Evolutionary conservation across 805 yeast species (phyloP).

Genomic region (Osmozyma mogii): DNA sequence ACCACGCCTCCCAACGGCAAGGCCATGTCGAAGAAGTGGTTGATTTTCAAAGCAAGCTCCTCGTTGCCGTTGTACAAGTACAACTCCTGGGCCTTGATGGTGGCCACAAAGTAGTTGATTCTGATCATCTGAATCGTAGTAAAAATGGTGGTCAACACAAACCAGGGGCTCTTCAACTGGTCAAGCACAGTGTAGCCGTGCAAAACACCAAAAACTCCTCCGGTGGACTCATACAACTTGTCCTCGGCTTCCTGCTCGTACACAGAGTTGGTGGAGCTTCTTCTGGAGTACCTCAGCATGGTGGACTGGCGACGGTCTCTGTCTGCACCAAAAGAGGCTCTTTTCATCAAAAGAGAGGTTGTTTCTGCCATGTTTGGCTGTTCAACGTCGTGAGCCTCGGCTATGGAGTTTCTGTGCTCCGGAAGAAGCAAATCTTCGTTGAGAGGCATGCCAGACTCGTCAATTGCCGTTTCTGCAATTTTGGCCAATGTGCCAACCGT

Average conservation of each 20-base stretch:
- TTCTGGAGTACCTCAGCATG: slow-evolving; percentile 26
- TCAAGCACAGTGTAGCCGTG: slow-evolving; percentile 50
- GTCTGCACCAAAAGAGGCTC: slow-evolving; percentile 16
- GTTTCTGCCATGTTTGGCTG: slow-evolving; percentile 35
- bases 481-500: slow-evolving; percentile 62
- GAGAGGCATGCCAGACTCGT: slow-evolving; percentile 57
- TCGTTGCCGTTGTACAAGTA: slow-evolving; percentile 49
- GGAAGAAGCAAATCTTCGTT: slow-evolving; percentile 37
- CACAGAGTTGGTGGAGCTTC: slow-evolving; percentile 46
- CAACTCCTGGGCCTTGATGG: slow-evolving; percentile 74
- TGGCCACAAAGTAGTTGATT: slow-evolving; percentile 88
- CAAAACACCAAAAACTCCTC: slow-evolving; percentile 60
- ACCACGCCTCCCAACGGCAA: slow-evolving; percentile 83
- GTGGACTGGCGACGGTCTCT: slow-evolving; percentile 29
- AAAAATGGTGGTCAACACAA: slow-evolving; percentile 64
- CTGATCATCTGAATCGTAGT: slow-evolving; percentile 87
- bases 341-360: slow-evolving; percentile 30
- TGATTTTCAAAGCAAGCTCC: slow-evolving; percentile 43
- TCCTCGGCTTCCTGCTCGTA: slow-evolving; percentile 61
- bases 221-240: slow-evolving; percentile 42
- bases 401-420: slow-evolving; percentile 25
- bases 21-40: slow-evolving; percentile 75
- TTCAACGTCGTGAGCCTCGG: slow-evolving; percentile 9
- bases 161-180: slow-evolving; percentile 65
- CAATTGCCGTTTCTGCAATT: slow-evolving; percentile 64